phyloP scores from a whole-genome alignment of 2,329 filamentous ascomycete species.

The Aspergillaceae sp. region DNA sequence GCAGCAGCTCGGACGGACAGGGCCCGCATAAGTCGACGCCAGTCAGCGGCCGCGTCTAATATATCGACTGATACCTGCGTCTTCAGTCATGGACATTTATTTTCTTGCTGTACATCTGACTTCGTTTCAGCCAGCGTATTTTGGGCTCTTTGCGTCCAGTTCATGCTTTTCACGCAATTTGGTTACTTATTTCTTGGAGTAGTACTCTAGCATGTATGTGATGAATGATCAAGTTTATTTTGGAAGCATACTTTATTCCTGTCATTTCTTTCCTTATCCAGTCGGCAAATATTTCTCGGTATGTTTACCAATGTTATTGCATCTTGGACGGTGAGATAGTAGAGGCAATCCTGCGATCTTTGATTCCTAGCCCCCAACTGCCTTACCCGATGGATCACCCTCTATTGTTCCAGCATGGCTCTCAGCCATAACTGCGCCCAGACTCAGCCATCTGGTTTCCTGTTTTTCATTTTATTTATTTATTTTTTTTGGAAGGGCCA shows the following conservation, averaged over 20 bases:
- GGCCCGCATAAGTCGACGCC: background rate
- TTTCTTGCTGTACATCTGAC: background rate
- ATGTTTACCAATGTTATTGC: background rate
- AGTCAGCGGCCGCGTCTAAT: background rate
- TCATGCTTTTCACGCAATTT: background rate
- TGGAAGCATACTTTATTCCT: background rate
- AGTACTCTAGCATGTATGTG: background rate
- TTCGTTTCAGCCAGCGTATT: background rate
- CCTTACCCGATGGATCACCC: background rate
- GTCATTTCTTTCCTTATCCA: background rate
- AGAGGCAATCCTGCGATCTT: no score
- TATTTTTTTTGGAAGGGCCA: background rate
- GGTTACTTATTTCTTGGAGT: background rate
- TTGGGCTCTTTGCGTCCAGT: no score
- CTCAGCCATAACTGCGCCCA: constrained; percentile 15
- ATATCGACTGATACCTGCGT: background rate
- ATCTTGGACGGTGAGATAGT: no score
- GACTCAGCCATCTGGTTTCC: constrained; percentile 11
- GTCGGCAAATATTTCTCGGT: background rate
- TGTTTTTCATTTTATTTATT: no score
- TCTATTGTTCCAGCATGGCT: constrained; percentile 9
- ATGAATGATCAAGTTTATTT: background rate
- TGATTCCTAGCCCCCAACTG: no score
- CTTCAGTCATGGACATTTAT: background rate
- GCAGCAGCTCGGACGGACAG: background rate